Base-by-base conservation (phyloP, 78 protist species). In the Salpingoeca rosetta region DNA sequence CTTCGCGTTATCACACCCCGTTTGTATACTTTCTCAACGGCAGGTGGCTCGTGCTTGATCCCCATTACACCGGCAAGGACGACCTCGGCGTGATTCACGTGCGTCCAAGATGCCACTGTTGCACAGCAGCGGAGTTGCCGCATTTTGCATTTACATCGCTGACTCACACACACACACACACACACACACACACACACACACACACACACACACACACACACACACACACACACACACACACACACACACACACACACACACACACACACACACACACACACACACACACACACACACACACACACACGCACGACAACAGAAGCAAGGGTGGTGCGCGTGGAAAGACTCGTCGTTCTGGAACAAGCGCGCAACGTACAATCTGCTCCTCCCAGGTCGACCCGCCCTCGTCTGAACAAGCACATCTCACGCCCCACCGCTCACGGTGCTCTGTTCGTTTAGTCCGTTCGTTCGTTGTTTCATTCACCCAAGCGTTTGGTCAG, bases 1-100 rank as follows among this genome's bases (percentile, higher is more conserved):
- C 31, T 17, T 51, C 65, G 7, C 65, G 65, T 17, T 51, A 7
- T 51, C 65, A 51, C 65, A 17, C 65, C 17, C 65, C 17, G 31
- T 7, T 17, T 51, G 31, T 51, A 7, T 51, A 51, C 17, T 51
- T 51, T 51, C 65, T 85, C 12, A 86, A 44, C 42, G 44, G 26
- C 36, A 65, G 82, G 3, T 91, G 44, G 73, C 88, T 91, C 42
- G 89, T 91, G 39, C 87, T 91, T 24, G 93, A 91, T 79, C 93
- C 93, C 39, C 93, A 91, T 73, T 91, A 88, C 56, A 41, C 79
- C 0, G 92, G 92, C 35, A 24, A 35, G 25, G 92, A 86, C 38
- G 84, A 80, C 44, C 26, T 84, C 39, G 41, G 0, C 36, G n/a
- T 25, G 39, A 82, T 91, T 44, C 45, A 22, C 31, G 2, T 51